These are phyloP conservation scores for Phytophthora pistaciae DNA, from an alignment of 352 stramenopile species.

Conservation along the genomic window DNA sequence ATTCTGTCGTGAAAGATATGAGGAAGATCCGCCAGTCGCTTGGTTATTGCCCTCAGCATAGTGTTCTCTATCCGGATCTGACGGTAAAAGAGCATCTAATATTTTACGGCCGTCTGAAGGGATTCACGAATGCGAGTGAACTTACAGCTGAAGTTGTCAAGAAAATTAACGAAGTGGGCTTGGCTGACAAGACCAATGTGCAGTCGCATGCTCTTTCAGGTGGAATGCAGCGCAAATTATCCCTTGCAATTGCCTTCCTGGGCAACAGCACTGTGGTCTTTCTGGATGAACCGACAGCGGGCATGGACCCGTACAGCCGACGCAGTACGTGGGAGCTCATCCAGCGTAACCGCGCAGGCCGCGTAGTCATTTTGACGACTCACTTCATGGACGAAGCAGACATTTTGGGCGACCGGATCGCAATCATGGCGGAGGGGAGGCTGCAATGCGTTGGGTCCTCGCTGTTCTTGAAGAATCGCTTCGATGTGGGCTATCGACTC, in stretches of 20 bases:
- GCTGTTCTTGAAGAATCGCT: slow-evolving; percentile 86
- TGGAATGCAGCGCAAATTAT: slow-evolving; percentile 85
- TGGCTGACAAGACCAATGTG: slow-evolving; percentile 88
- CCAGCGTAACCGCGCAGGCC: slow-evolving; percentile 56
- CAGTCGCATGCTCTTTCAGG: slow-evolving; percentile 67
- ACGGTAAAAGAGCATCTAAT: slow-evolving; percentile 96
- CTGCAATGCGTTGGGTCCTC: slow-evolving; percentile 80
- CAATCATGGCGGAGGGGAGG: slow-evolving; percentile 88
- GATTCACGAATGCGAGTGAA: slow-evolving; percentile 36
- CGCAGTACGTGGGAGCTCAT: slow-evolving; percentile 90
- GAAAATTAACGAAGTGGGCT: slow-evolving; percentile 91
- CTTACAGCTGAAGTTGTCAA: slow-evolving; percentile 40
- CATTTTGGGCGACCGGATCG: slow-evolving; percentile 90
- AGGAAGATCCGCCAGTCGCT: slow-evolving; percentile 87
- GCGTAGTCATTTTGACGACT: slow-evolving; percentile 91
- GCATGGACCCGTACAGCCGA: slow-evolving; percentile 94
- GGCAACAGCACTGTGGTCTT: slow-evolving; percentile 81
- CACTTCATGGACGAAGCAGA: slow-evolving; percentile 96
- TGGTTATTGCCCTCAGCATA: slow-evolving; percentile 97
- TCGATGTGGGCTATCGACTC: slow-evolving; percentile 82
- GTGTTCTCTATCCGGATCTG: slow-evolving; percentile 96
- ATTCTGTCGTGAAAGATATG: slow-evolving; percentile 82
- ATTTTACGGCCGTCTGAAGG: slow-evolving; percentile 96
- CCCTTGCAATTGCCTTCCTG: slow-evolving; percentile 79
- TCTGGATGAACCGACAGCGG: slow-evolving; percentile 92